phyloP scores from a whole-genome alignment of 163 green algal species.

The Chlorella variabilis region DNA sequence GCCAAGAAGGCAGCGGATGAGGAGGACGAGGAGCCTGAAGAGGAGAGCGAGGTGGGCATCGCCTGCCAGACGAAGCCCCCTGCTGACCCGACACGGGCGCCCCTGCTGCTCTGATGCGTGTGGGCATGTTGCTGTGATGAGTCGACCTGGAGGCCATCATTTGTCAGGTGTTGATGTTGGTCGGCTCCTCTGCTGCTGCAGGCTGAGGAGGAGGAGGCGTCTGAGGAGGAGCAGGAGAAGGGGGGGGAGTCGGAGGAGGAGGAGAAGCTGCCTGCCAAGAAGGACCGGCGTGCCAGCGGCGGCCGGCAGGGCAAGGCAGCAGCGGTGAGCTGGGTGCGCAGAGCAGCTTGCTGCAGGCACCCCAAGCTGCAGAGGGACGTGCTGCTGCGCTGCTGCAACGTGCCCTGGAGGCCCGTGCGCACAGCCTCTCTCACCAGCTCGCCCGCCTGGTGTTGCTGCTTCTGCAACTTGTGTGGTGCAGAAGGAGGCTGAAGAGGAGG shows the following conservation, averaged over 20 bases:
- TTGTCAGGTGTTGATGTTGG: too few species aligned
- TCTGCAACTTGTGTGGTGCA: neutral
- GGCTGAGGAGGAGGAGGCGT: neutral
- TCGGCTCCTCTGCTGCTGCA: neutral
- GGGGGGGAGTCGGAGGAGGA: constrained; percentile 23
- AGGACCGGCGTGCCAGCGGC: constrained; percentile 7
- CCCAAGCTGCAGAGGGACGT: too few species aligned
- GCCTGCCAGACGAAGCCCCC: neutral
- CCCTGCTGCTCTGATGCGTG: too few species aligned
- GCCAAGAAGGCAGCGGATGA: constrained; percentile 48
- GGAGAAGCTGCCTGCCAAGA: constrained; percentile 2
- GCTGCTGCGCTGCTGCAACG: too few species aligned
- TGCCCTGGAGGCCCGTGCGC: too few species aligned
- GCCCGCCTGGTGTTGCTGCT: too few species aligned
- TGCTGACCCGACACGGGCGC: neutral
- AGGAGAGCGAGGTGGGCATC: constrained; percentile 12
- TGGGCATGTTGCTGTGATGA: too few species aligned
- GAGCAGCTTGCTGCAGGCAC: too few species aligned
- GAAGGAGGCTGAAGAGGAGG: constrained; percentile 11
- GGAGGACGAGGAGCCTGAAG: constrained; percentile 8
- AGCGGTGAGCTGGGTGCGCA: neutral
- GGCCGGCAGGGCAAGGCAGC: constrained; percentile 5
- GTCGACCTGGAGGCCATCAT: too few species aligned
- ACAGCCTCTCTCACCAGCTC: too few species aligned
- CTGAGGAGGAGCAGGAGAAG: constrained; percentile 26